These are phyloP conservation scores for Neurospora tetrasperma DNA, from an alignment of 495 filamentous ascomycete species.

Conservation along the genomic window DNA sequence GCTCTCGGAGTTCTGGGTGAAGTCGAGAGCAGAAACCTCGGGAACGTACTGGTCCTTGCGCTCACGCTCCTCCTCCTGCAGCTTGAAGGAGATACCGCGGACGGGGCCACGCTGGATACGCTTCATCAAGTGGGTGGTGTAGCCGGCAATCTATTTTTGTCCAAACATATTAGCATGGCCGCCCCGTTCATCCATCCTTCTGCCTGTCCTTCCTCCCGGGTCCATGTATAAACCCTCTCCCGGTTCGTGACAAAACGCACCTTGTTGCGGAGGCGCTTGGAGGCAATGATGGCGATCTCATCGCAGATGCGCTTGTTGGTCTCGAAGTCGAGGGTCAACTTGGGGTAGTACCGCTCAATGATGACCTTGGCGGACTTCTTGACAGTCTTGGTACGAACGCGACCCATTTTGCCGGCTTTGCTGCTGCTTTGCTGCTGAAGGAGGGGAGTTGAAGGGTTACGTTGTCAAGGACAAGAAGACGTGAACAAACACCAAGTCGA, in stretches of 20 bases:
- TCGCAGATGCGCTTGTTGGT: slow-evolving; percentile 99
- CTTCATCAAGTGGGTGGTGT: slow-evolving; percentile 95
- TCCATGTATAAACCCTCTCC: not conserved
- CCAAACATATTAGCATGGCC: slow-evolving; percentile 11
- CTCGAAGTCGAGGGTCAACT: slow-evolving; percentile 98
- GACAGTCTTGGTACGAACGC: slow-evolving; percentile 96
- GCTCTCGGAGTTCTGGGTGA: slow-evolving; percentile 78
- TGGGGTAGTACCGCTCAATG: slow-evolving; percentile 98
- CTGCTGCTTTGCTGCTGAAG: slow-evolving; percentile 9
- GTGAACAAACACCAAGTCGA: not conserved
- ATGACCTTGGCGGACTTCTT: slow-evolving; percentile 99
- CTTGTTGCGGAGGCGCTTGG: slow-evolving; percentile 98
- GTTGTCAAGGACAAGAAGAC: slow-evolving; percentile 1
- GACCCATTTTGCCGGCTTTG: slow-evolving; percentile 80
- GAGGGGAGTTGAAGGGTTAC: slow-evolving; percentile 4
- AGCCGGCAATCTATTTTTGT: slow-evolving; percentile 77
- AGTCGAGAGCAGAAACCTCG: slow-evolving; percentile 96
- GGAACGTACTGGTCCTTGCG: slow-evolving; percentile 99
- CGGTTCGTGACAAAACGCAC: slow-evolving; percentile 29
- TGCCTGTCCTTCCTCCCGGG: not conserved
- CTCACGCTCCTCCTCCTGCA: slow-evolving; percentile 99
- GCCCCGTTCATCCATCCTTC: too few relatives aligned
- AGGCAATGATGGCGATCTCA: slow-evolving; percentile 99
- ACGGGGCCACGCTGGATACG: slow-evolving; percentile 98
- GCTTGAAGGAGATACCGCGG: slow-evolving; percentile 99